These are phyloP conservation scores for Trichaptum fuscoviolaceum DNA, from an alignment of 768 basidiomycete species.

Conservation along the genomic window DNA sequence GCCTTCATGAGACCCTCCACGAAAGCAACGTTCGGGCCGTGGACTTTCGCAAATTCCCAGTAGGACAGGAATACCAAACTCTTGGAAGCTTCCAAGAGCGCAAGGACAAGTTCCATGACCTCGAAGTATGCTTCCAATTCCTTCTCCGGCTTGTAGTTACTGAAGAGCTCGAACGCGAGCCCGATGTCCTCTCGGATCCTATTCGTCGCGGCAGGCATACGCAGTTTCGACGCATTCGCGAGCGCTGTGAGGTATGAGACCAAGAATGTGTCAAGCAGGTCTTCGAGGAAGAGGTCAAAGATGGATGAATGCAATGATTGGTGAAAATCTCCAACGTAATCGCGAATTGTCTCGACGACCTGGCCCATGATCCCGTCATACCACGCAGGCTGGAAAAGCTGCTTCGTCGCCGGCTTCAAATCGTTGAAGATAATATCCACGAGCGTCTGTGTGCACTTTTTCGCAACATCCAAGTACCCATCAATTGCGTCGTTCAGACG, in stretches of 20 bases:
- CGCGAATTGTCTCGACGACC: slow-evolving; percentile 91
- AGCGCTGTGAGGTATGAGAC: slow-evolving; percentile 87
- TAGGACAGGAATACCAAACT: slow-evolving; percentile 90
- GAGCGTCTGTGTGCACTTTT: slow-evolving; percentile 91
- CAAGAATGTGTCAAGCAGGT: slow-evolving; percentile 86
- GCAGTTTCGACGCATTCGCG: slow-evolving; percentile 76
- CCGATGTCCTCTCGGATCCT: slow-evolving; percentile 79
- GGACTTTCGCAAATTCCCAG: slow-evolving; percentile 88
- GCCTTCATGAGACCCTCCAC: slow-evolving; percentile 88
- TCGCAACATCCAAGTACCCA: slow-evolving; percentile 96
- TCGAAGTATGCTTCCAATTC: slow-evolving; percentile 83
- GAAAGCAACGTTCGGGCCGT: slow-evolving; percentile 89
- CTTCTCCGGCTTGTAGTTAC: slow-evolving; percentile 64
- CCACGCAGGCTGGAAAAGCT: slow-evolving; percentile 80
- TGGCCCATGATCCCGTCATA: slow-evolving; percentile 86
- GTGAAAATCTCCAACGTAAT: slow-evolving; percentile 96
- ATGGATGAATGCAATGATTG: slow-evolving; percentile 85
- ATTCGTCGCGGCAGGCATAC: slow-evolving; percentile 79
- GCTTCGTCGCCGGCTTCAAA: slow-evolving; percentile 79
- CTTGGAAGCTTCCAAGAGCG: slow-evolving; percentile 80
- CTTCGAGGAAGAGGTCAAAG: slow-evolving; percentile 88
- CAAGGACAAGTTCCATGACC: slow-evolving; percentile 77
- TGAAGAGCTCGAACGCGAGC: slow-evolving; percentile 76
- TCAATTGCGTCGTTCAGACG: slow-evolving; percentile 94
- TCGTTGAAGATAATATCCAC: slow-evolving; percentile 96